phyloP scores from a whole-genome alignment of 2,329 filamentous ascomycete genomes.

The Clonostachys chloroleuca region DNA sequence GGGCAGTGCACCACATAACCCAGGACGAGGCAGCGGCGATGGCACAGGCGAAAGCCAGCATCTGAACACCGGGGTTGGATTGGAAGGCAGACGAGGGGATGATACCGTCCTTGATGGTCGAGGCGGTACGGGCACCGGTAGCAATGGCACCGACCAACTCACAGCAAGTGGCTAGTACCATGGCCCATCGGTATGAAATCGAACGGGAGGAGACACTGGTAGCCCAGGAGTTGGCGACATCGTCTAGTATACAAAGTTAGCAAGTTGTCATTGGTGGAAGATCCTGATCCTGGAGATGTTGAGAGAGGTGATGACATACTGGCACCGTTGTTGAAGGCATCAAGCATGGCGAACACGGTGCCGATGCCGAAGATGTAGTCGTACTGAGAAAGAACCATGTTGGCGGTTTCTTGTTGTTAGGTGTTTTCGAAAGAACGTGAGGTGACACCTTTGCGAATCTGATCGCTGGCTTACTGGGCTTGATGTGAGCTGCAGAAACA shows the following conservation, averaged over 20 bases:
- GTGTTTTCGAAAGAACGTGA: too few species aligned
- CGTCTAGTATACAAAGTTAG: constrained; percentile 27
- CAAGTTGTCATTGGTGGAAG: not conserved
- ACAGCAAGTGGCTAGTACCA: constrained; percentile 51
- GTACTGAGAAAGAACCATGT: constrained; percentile 57
- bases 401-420: constrained; percentile 12
- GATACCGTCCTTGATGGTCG: constrained; percentile 41
- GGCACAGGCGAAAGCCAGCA: constrained; percentile 34
- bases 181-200: constrained; percentile 60
- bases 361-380: constrained; percentile 72
- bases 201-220: constrained; percentile 58
- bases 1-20: constrained; percentile 32
- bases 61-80: constrained; percentile 28
- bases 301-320: constrained; percentile 45
- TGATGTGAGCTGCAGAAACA: too few species aligned
- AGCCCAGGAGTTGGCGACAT: constrained; percentile 61
- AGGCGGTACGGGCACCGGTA: constrained; percentile 39
- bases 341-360: constrained; percentile 71
- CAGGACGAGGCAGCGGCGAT: constrained; percentile 29
- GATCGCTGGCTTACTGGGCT: too few species aligned
- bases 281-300: not conserved
- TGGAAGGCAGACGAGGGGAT: constrained; percentile 46
- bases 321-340: constrained; percentile 76
- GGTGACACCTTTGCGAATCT: too few species aligned
- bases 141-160: constrained; percentile 43